These are phyloP conservation scores for Pseudonectria buxi DNA, from an alignment of 2,329 filamentous ascomycete species.

Conservation along the genomic window DNA sequence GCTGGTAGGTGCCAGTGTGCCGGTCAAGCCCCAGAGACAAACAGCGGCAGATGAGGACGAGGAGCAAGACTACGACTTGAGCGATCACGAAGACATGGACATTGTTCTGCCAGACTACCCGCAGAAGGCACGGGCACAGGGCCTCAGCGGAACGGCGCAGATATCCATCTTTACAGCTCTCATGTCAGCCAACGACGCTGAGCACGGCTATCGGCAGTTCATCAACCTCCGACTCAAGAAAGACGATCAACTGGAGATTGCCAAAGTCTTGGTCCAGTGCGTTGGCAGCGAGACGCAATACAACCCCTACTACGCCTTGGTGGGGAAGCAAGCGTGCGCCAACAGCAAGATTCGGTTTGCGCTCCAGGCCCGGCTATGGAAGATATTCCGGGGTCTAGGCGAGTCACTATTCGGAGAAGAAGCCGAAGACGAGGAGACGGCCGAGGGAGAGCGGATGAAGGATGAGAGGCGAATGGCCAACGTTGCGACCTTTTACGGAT, in stretches of 20 bases:
- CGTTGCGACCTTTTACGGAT: constrained; percentile 48
- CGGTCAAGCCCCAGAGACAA: constrained; percentile 27
- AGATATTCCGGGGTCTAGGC: constrained; percentile 77
- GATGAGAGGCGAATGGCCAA: constrained; percentile 47
- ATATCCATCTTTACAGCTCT: constrained; percentile 90
- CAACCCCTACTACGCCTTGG: constrained; percentile 88
- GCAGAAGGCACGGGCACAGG: constrained; percentile 69
- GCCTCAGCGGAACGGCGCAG: constrained; percentile 81
- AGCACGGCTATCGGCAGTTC: constrained; percentile 75
- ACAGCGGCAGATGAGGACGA: constrained; percentile 21
- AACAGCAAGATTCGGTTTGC: constrained; percentile 73
- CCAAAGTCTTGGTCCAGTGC: constrained; percentile 81
- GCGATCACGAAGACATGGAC: constrained; percentile 41
- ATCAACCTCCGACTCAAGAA: constrained; percentile 79
- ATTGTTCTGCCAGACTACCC: constrained; percentile 57
- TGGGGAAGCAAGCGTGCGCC: constrained; percentile 70
- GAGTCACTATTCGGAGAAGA: constrained; percentile 66
- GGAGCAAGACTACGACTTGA: constrained; percentile 19
- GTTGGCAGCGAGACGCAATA: constrained; percentile 75
- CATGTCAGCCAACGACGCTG: constrained; percentile 75
- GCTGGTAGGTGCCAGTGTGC: constrained; percentile 94
- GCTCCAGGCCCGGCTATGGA: constrained; percentile 84
- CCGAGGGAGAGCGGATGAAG: constrained; percentile 37
- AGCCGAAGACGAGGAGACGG: constrained; percentile 49
- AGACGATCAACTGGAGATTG: constrained; percentile 78